These are phyloP conservation scores for Zostera marina DNA, from an alignment of 116 monocot species.

Conservation along the genomic window DNA sequence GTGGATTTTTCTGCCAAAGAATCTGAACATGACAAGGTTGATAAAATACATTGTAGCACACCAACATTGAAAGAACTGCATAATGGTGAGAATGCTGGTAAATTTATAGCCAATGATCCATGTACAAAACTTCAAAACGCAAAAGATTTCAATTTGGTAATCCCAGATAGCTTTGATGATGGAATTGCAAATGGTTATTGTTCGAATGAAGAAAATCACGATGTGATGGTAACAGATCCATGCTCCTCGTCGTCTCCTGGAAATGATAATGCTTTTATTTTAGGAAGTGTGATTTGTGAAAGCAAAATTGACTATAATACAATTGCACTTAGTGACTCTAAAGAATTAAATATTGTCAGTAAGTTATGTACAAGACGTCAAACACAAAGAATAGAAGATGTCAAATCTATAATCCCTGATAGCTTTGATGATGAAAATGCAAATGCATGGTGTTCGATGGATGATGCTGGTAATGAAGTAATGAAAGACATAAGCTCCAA, in stretches of 20 bases:
- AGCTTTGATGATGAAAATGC: slow-evolving; percentile 52
- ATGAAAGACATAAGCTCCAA: background rate
- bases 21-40: background rate
- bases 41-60: background rate
- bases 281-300: slow-evolving; percentile 42
- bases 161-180: slow-evolving; percentile 69
- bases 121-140: slow-evolving; percentile 7
- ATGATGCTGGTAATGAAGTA: slow-evolving; percentile 2
- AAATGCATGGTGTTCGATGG: slow-evolving; percentile 4
- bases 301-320: slow-evolving; percentile 11
- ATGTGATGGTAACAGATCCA: slow-evolving; percentile 2
- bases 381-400: slow-evolving; percentile 8
- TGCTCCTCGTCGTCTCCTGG: slow-evolving; percentile 4
- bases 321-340: slow-evolving; percentile 4
- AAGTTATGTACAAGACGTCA: slow-evolving; percentile 9
- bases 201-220: slow-evolving; percentile 3
- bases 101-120: slow-evolving; percentile 13
- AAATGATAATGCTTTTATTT: slow-evolving; percentile 16
- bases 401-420: slow-evolving; percentile 34
- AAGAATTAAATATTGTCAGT: background rate
- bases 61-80: background rate
- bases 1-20: background rate
- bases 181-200: slow-evolving; percentile 12
- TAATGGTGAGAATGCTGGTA: slow-evolving; percentile 2
- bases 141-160: slow-evolving; percentile 17